Percentiles rank a stretch among this genome's conserved stretches.
These are phyloP conservation scores for Scutellaria baicalensis DNA, from an alignment of 257 asterid genomes.

Conservation along the genomic window DNA sequence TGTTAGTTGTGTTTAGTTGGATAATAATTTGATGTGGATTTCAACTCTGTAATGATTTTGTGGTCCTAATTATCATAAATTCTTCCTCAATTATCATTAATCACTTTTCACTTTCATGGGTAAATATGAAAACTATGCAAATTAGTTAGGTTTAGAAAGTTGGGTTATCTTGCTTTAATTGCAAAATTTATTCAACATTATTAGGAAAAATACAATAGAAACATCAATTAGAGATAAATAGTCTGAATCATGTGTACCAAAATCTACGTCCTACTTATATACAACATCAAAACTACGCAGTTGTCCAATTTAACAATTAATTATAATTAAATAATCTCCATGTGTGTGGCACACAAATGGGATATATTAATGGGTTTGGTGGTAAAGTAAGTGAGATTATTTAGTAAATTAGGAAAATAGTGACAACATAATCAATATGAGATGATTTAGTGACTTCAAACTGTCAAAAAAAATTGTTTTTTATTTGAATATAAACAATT, in stretches of 20 bases:
- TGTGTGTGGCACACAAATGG: too few species aligned
- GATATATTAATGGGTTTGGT: neutral
- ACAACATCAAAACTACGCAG: too few species aligned
- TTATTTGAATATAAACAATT: neutral
- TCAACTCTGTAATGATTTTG: constrained; percentile 43
- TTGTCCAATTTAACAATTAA: too few species aligned
- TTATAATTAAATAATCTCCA: too few species aligned
- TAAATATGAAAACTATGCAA: neutral
- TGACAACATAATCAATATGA: constrained; percentile 1
- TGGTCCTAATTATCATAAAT: constrained; percentile 37
- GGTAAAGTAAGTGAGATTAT: neutral
- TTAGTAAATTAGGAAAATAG: neutral
- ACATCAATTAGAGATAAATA: neutral
- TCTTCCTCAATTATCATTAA: neutral
- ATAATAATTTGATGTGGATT: constrained; percentile 19
- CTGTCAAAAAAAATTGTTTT: constrained; percentile 10
- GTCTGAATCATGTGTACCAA: too few species aligned
- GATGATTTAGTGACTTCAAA: constrained; percentile 17
- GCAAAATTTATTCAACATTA: too few species aligned
- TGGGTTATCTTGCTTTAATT: too few species aligned
- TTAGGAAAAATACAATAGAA: neutral
- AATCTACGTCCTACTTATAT: too few species aligned
- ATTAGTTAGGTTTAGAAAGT: neutral
- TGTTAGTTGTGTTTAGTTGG: constrained; percentile 14
- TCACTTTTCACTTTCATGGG: neutral